Evolutionary conservation across 208 protist genomes (phyloP).

Genomic region (Naegleria lovaniensis): DNA sequence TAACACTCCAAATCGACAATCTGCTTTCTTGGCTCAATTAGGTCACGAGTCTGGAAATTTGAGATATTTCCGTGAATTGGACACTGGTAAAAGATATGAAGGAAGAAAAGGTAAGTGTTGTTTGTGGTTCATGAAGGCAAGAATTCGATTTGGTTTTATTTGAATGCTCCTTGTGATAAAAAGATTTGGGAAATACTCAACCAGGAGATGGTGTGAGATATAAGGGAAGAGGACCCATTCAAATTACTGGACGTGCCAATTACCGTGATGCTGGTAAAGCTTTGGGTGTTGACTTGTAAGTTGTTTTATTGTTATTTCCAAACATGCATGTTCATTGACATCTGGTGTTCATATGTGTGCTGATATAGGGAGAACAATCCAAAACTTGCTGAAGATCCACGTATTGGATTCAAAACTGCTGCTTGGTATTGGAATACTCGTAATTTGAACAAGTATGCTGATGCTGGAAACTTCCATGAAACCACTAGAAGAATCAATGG

Average conservation of each 20-base stretch:
- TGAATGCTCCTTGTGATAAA: too few species aligned
- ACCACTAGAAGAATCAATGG: conserved; percentile 36
- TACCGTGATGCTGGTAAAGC: conserved; percentile 29
- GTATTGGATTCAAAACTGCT: conserved; percentile 29
- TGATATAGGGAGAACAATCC: neutral
- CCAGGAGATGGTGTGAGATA: conserved; percentile 32
- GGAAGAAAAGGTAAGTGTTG: conserved; percentile 25
- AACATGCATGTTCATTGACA: too few species aligned
- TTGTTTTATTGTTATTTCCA: too few species aligned
- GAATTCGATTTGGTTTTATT: too few species aligned
- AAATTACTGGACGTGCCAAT: conserved; percentile 36
- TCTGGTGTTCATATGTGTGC: too few species aligned
- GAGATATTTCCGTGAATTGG: conserved; percentile 32
- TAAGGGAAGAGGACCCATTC: conserved; percentile 36
- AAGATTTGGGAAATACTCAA: conserved; percentile 36
- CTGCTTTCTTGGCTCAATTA: conserved; percentile 32
- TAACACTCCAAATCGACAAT: neutral
- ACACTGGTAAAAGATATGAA: conserved; percentile 34
- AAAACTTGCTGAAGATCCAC: conserved; percentile 10
- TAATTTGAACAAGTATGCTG: conserved; percentile 29
- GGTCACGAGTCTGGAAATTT: conserved; percentile 32
- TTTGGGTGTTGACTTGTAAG: conserved; percentile 28
- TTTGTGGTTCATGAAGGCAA: too few species aligned
- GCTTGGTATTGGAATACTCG: conserved; percentile 30
- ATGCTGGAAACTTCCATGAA: conserved; percentile 1